Evolutionary conservation across 2,329 filamentous ascomycete genomes (phyloP), one percentile per base, ranked within the genome.

Genomic region (Aspergillus vadensis): DNA sequence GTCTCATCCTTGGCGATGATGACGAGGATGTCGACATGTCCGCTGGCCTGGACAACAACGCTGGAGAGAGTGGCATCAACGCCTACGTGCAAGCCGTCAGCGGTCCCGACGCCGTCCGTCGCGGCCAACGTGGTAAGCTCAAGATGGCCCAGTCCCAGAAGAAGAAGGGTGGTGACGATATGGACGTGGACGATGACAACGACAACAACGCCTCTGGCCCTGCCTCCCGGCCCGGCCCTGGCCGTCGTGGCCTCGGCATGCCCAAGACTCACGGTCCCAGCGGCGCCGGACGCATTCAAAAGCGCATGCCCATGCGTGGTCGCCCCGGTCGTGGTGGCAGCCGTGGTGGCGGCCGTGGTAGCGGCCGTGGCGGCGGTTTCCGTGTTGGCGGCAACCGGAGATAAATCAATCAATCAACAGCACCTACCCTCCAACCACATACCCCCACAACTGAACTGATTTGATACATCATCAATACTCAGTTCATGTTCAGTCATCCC

Each of bases 11-110:
- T n/a, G 76, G 74, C 23, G 72, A 73, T 32, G 66, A 69, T n/a
- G 30, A 21, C 38, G 70, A 70, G 9, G 77, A 79, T 47, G 71
- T 72, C n/a, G 72, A 73, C 17, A 76, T 78, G 71, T 81, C 83
- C 27, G 82, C 83, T 27, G 80, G 80, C 39, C 83, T 61, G n/a
- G 67, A 60, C 19, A 69, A 65, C 32, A 68, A 65, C 19, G 67
- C 67, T 21, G 69, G 66, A 21, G 66, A 66, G 19, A 70, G 69
- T 59, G 75, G 74, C 41, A 82, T 87, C 71, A 86, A 87, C 68
- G 85, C 85, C 25, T 87, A 88, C 69, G 80, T 87, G 47, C 81
- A 82, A 48, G 86, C 86, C 10, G 83, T 88, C 59, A 83, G 82
- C 58, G 84, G 86, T 21, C 82, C 83, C 23, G 83, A 87, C 69